phyloP scores from a whole-genome alignment of 2,329 filamentous ascomycete species.

The Alternaria novae-zelandiae region DNA sequence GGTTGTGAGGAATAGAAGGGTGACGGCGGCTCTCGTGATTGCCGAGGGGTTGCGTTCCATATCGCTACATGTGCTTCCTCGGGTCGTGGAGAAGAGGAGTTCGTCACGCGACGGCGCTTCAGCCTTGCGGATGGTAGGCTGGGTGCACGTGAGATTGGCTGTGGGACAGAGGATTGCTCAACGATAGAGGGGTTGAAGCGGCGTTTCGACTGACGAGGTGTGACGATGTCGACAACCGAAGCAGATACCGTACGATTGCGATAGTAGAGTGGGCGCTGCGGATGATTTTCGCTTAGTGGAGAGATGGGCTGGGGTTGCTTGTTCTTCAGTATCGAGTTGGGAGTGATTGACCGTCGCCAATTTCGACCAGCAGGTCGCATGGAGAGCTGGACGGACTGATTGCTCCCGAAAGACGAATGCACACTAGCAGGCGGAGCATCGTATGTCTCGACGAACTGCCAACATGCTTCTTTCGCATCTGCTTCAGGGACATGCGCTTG shows the following conservation, averaged over 20 bases:
- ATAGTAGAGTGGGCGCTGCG: conserved; percentile 31
- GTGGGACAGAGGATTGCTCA: conserved; percentile 38
- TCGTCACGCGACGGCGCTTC: conserved; percentile 57
- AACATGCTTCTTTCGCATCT: conserved; percentile 69
- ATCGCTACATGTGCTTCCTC: conserved; percentile 33
- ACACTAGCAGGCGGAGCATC: conserved; percentile 61
- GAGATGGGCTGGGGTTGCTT: conserved; percentile 41
- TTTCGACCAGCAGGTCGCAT: conserved; percentile 44
- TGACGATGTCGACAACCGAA: conserved; percentile 31
- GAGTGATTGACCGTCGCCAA: conserved; percentile 46
- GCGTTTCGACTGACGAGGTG: conserved; percentile 38
- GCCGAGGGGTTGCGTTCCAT: conserved; percentile 50
- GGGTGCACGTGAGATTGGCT: conserved; percentile 46
- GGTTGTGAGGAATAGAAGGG: conserved; percentile 48
- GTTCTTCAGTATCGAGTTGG: conserved; percentile 42
- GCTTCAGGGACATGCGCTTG: conserved; percentile 61
- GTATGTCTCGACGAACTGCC: conserved; percentile 69
- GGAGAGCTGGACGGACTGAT: conserved; percentile 39
- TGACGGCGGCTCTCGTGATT: conserved; percentile 53
- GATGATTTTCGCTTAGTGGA: conserved; percentile 44
- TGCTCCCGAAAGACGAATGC: conserved; percentile 54
- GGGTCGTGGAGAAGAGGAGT: conserved; percentile 33
- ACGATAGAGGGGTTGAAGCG: conserved; percentile 37
- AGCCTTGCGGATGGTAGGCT: conserved; percentile 35
- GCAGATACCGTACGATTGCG: conserved; percentile 38